Percentiles rank a stretch among this genome's conserved stretches.
Conservation (phyloP, 2,329 filamentous ascomycete species). For the Zopfia rhizophila region DNA sequence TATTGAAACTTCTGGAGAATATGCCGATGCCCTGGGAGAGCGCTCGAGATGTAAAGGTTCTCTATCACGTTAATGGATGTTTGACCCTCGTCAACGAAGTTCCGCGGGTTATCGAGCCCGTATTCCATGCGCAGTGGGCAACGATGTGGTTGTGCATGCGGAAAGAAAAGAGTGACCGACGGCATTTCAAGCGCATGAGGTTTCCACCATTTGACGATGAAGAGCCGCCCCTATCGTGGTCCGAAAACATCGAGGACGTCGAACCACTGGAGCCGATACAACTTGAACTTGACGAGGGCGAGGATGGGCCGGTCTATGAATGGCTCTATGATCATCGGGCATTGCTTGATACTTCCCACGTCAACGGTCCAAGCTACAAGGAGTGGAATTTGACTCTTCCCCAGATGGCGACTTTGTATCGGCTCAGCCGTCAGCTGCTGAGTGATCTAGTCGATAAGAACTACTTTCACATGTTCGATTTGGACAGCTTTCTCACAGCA, state of each 20-base stretch:
- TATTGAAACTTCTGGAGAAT: slow-evolving; percentile 96
- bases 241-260: slow-evolving; percentile 98
- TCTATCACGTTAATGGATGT: slow-evolving; percentile 98
- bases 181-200: slow-evolving; percentile 98
- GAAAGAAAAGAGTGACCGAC: slow-evolving; percentile 93
- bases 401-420: slow-evolving; percentile 96
- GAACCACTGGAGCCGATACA: slow-evolving; percentile 97
- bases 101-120: slow-evolving; percentile 94
- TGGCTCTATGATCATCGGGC: slow-evolving; percentile 98
- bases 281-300: slow-evolving; percentile 95
- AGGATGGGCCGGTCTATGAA: slow-evolving; percentile 90
- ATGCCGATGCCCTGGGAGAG: slow-evolving; percentile 99
- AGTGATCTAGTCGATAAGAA: slow-evolving; percentile 96
- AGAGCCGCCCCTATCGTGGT: slow-evolving; percentile 96
- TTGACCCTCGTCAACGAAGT: slow-evolving; percentile 96
- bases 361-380: slow-evolving; percentile 97
- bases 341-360: slow-evolving; percentile 88
- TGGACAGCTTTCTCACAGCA: slow-evolving; percentile 93
- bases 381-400: slow-evolving; percentile 91
- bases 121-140: slow-evolving; percentile 98
- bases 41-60: slow-evolving; percentile 92
- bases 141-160: slow-evolving; percentile 99
- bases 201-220: slow-evolving; percentile 99
- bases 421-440: slow-evolving; percentile 87
- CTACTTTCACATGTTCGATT: slow-evolving; percentile 97